phyloP scores from a whole-genome alignment of 305 asterid genomes.

The Fraxinus floribunda region DNA sequence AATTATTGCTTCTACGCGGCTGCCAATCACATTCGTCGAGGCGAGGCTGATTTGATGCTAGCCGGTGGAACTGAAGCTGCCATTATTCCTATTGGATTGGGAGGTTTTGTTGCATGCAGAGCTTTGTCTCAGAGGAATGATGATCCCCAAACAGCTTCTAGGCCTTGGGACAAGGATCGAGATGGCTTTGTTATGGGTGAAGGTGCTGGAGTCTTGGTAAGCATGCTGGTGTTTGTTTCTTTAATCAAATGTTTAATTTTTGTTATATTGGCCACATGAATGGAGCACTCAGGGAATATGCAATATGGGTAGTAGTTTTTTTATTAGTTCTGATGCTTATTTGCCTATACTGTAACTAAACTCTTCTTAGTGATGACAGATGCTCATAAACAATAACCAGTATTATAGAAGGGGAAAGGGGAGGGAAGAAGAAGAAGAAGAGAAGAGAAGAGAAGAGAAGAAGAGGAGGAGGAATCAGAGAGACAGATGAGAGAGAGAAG shows the following conservation, averaged over 20 bases:
- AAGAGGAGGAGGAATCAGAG: neutral
- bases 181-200: neutral
- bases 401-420: neutral
- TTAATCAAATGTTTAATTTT: too few species aligned
- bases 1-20: slow-evolving; percentile 91
- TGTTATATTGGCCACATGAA: too few species aligned
- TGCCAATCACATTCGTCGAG: slow-evolving; percentile 93
- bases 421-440: neutral
- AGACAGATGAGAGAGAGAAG: neutral
- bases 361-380: neutral
- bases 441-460: too few species aligned
- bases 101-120: neutral
- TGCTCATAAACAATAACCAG: neutral
- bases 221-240: too few species aligned
- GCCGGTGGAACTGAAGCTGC: slow-evolving; percentile 98
- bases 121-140: neutral
- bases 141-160: neutral
- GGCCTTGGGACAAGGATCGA: slow-evolving; percentile 1
- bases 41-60: slow-evolving; percentile 94
- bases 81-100: slow-evolving; percentile 63
- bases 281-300: too few species aligned
- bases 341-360: too few species aligned
- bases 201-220: neutral
- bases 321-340: too few species aligned
- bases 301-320: too few species aligned